Evolutionary conservation across 208 protist species (phyloP).

Genomic region (Tritrichomonas musculus): DNA sequence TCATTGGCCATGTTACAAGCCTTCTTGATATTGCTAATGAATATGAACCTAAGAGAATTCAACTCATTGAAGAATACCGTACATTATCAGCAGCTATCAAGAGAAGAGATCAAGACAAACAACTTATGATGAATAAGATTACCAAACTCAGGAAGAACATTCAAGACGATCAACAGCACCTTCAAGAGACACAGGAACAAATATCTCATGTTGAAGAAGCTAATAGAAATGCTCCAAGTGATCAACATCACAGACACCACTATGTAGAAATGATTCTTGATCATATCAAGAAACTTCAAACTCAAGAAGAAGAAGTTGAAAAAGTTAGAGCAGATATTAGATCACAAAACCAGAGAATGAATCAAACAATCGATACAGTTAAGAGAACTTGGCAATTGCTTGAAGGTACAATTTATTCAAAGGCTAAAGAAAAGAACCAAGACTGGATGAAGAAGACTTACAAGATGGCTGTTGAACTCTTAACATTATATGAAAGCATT

Average conservation of each 20-base stretch:
- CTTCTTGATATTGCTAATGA: neutral
- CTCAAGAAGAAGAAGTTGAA: neutral
- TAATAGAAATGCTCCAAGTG: neutral
- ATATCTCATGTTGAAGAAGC: neutral
- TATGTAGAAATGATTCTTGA: slow-evolving; percentile 1
- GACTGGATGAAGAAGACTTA: neutral
- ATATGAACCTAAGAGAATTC: neutral
- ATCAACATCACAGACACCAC: neutral
- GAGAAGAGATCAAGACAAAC: neutral
- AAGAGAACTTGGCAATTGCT: slow-evolving; percentile 7
- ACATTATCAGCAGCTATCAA: neutral
- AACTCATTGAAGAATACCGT: neutral
- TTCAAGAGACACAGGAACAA: neutral
- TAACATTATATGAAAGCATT: neutral
- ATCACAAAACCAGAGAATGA: neutral
- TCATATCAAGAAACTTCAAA: neutral
- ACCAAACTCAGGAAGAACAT: neutral
- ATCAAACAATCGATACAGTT: neutral
- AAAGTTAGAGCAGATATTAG: neutral
- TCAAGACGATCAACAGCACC: too few relatives aligned
- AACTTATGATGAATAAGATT: neutral
- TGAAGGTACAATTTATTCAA: neutral
- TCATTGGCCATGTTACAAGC: neutral
- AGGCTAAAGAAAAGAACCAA: neutral
- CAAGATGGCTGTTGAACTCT: neutral